Conservation (phyloP, 441 rosid genomes). For the Capsella rubella region DNA sequence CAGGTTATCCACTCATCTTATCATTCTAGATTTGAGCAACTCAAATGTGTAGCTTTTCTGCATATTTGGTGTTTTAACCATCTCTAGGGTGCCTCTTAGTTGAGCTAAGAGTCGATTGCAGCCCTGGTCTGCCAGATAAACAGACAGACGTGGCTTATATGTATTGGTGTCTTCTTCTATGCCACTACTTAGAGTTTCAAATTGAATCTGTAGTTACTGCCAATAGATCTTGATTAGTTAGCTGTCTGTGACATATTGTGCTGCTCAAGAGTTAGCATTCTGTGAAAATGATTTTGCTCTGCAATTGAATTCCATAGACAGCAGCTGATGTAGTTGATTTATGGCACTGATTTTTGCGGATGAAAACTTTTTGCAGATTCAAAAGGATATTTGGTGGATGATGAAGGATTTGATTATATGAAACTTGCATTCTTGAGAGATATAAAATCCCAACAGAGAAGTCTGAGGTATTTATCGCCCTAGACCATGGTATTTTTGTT, state of each 20-base stretch:
- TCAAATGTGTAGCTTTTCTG: neutral
- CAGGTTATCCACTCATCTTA: slow-evolving; percentile 62
- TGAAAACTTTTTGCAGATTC: slow-evolving; percentile 64
- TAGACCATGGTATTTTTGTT: slow-evolving; percentile 14
- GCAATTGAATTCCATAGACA: neutral
- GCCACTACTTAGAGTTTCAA: slow-evolving; percentile 14
- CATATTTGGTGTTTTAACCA: slow-evolving; percentile 3
- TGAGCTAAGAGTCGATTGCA: neutral
- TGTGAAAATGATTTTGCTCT: neutral
- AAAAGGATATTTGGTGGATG: slow-evolving; percentile 96
- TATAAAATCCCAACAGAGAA: slow-evolving; percentile 94
- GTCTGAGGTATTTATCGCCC: slow-evolving; percentile 65
- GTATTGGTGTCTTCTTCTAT: neutral
- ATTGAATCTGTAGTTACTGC: neutral
- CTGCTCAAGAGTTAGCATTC: slow-evolving; percentile 19
- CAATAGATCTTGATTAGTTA: slow-evolving; percentile 7
- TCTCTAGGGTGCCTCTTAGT: slow-evolving; percentile 21
- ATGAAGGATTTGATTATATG: slow-evolving; percentile 96
- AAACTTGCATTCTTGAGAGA: slow-evolving; percentile 96
- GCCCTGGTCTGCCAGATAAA: neutral
- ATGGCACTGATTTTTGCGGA: slow-evolving; percentile 6
- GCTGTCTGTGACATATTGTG: slow-evolving; percentile 32
- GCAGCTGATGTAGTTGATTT: neutral
- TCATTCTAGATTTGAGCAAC: slow-evolving; percentile 7
- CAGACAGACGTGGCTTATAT: neutral